Evolutionary conservation across 78 protist species (phyloP).

Genomic region (Dictyostelium firmibasis): DNA sequence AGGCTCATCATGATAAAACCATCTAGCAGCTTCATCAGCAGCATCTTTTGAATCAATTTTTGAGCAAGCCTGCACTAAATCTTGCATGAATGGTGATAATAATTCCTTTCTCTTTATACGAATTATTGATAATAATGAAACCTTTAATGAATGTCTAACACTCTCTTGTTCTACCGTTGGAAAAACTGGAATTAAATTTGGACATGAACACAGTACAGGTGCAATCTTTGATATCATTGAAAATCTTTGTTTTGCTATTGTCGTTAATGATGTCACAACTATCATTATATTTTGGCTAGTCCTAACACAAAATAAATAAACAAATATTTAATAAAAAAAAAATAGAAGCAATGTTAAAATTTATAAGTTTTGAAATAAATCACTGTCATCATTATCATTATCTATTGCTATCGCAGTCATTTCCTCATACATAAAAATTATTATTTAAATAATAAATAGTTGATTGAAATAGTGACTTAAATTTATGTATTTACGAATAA

Average conservation of each 20-base stretch:
- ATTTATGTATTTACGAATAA: too few relatives aligned
- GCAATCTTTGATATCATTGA: conserved; percentile 1
- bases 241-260: conserved; percentile 18
- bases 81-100: conserved; percentile 12
- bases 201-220: background rate
- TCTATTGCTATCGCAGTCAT: too few relatives aligned
- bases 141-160: conserved; percentile 43
- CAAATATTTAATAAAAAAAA: background rate
- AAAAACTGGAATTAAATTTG: conserved; percentile 30
- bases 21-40: conserved; percentile 43
- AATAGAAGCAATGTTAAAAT: background rate
- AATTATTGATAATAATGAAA: conserved; percentile 29
- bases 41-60: conserved; percentile 36
- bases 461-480: too few relatives aligned
- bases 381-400: background rate
- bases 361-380: background rate
- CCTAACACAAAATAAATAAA: conserved; percentile 12
- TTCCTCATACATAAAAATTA: too few relatives aligned
- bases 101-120: conserved; percentile 24
- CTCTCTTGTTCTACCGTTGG: conserved; percentile 32
- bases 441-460: too few relatives aligned
- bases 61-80: background rate
- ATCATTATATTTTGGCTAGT: conserved; percentile 67
- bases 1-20: conserved; percentile 62
- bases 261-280: conserved; percentile 27